Evolutionary conservation across 495 filamentous ascomycete species (phyloP).

Genomic region (Terfezia boudieri): DNA sequence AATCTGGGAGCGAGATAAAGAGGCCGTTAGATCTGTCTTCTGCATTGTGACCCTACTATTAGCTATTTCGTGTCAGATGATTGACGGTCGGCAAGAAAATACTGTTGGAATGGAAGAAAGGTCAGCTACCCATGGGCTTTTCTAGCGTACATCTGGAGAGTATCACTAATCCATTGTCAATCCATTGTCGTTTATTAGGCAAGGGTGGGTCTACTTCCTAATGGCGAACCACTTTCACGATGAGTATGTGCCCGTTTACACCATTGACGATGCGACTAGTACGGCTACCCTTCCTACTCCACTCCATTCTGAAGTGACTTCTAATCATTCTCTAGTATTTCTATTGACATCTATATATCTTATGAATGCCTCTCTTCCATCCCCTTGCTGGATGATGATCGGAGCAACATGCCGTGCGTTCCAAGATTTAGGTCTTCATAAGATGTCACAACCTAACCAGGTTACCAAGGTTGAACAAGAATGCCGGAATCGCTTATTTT

Average conservation of each 20-base stretch:
- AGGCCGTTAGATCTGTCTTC: conserved; percentile 15
- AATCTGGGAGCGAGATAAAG: conserved; percentile 15
- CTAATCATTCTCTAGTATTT: conserved; percentile 6
- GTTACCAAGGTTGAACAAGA: conserved; percentile 9
- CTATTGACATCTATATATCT: conserved; percentile 18
- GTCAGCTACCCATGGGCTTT: conserved; percentile 1
- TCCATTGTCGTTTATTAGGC: conserved; percentile 5
- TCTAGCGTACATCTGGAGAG: background rate
- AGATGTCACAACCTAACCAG: conserved; percentile 8
- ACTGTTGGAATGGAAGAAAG: conserved; percentile 6
- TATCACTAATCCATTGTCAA: background rate
- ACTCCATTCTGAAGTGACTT: background rate
- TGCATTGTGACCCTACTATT: conserved; percentile 15
- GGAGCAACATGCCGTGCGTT: conserved; percentile 15
- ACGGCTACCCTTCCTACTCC: background rate
- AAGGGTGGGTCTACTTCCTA: conserved; percentile 18
- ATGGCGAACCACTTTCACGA: conserved; percentile 15
- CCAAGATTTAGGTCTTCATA: conserved; percentile 16
- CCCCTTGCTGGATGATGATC: conserved; percentile 18
- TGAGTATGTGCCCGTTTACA: conserved; percentile 13
- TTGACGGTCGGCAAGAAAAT: conserved; percentile 9
- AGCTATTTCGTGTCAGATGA: conserved; percentile 15
- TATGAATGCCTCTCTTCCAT: conserved; percentile 16
- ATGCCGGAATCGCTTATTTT: conserved; percentile 15
- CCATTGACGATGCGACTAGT: conserved; percentile 17